Evolutionary conservation across 371 early-diverging fungal species (phyloP), one percentile per base, ranked within the genome.

Genomic region (Rhizopus microsporus): DNA sequence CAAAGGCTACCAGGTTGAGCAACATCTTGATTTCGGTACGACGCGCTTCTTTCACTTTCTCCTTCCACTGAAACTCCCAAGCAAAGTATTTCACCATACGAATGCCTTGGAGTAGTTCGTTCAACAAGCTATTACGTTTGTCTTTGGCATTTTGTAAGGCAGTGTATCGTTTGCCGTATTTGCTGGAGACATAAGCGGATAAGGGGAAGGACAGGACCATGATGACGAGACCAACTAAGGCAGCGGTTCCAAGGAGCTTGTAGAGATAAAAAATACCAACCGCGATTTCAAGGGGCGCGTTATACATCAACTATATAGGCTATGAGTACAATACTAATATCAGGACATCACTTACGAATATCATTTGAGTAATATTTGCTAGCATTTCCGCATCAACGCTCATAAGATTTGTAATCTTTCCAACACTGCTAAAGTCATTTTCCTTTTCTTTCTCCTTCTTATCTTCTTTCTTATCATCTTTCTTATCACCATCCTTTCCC

Each of bases 321-420:
- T 43, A 35, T 56, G 4, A 16, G 23, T 15, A 33, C 31, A 30
- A 42, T 13, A 31, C 29, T n/a, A 1, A 8, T 12, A 1, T 23
- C 23, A 23, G 23, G 23, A 23, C 23, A 5, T 12, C 30, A 56
- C 63, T 59, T 57, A 77, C 81, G 57, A 74, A 74, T 17, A 78
- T 62, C 44, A 70, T 80, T 31, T 64, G 63, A 8, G 68, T 73
- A 9, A 81, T 38, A 15, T 73, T 67, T 10, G 78, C 62, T 6
- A 86, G 50, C n/a, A 77, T 63, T 15, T 84, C 74, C 4, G 90
- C 86, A 68, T 94, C 93, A 4, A 91, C 86, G 38, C 85, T 78
- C 89, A 91, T 89, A 58, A 93, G 60, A 62, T 94, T 92, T 15
- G 87, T 88, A 57, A 93, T 90, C 67, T 89, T 91, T 5, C 94